Evolutionary conservation across 371 early-diverging fungal species (phyloP).

Genomic region (Fennellomyces sp.): DNA sequence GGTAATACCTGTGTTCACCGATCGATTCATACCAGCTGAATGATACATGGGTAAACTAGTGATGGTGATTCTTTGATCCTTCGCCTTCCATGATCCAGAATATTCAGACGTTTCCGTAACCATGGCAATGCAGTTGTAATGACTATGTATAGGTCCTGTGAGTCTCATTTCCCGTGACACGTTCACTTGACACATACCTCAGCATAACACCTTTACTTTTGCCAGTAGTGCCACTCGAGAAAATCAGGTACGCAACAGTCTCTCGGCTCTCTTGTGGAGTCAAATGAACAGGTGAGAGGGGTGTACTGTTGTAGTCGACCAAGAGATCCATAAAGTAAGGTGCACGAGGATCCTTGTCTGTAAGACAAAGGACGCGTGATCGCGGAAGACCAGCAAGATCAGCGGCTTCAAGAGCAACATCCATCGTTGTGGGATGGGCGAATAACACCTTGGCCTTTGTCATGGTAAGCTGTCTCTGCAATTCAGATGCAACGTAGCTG

Average conservation of each 20-base stretch:
- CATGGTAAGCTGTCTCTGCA: constrained; percentile 68
- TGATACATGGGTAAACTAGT: constrained; percentile 11
- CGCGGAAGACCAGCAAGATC: constrained; percentile 37
- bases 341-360: constrained; percentile 4
- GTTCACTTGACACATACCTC: constrained; percentile 5
- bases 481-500: constrained; percentile 66
- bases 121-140: constrained; percentile 13
- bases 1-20: background rate
- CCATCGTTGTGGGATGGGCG: constrained; percentile 37
- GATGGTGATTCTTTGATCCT: background rate
- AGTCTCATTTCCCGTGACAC: too few species aligned
- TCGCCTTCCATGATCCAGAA: background rate
- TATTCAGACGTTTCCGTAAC: constrained; percentile 1
- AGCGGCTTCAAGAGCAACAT: constrained; percentile 53
- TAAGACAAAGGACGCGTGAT: constrained; percentile 1
- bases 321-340: constrained; percentile 7
- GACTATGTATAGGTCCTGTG: constrained; percentile 9
- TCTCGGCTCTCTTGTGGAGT: constrained; percentile 7
- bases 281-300: background rate
- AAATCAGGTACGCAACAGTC: constrained; percentile 11
- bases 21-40: background rate
- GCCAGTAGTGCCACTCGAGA: constrained; percentile 26
- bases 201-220: constrained; percentile 23
- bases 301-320: background rate
- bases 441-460: constrained; percentile 60